Base-by-base conservation (phyloP, 495 filamentous ascomycete genomes). In the Trichoderma erinaceum region DNA sequence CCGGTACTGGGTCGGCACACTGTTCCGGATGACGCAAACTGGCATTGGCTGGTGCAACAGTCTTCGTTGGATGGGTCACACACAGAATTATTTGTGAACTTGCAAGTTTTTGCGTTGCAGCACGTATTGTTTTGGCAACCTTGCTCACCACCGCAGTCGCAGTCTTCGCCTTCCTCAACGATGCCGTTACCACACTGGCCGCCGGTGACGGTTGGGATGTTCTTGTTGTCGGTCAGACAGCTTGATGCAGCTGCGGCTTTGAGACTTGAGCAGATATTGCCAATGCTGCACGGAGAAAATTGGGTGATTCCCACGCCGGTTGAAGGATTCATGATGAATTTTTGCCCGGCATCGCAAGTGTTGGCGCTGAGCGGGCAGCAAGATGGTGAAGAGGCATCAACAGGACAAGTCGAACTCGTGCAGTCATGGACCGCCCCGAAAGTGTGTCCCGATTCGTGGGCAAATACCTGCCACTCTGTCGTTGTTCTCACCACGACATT, bases 371-470 rank as follows among this genome's bases (percentile, higher is more conserved):
- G 82, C 0, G 93, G 96, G 74, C 95, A 99, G 75, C 95, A 99
- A 81, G 93, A 86, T 56, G 94, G 93, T 23, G 65, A 44, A 25
- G 27, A 21, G 12, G 83, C 82, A 29, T 82, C 78, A 5, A 84
- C 84, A 25, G 83, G 81, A 32, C 82, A 78, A 68, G 88, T 80
- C 2, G 69, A 63, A 75, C 95, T 98, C n/a, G 89, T 86, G 76
- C 95, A 99, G 78, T 99, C 95, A 75, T 99, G 95, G 46, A 97
- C 92, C 15, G 95, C 96, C 52, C 95, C 95, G 73, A 97, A 97
- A 0, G 92, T 97, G 71, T 99, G 95, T 12, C 95, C 95, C 15
- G 90, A 87, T 76, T 99, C 96, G 73, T 99, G 95, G 69, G 95
- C 94, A 78, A 98, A 92, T 65, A 99, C 91, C 75, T 97, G 92